phyloP scores from a whole-genome alignment of 2,329 filamentous ascomycete species.

The Elsinoe arachidis region DNA sequence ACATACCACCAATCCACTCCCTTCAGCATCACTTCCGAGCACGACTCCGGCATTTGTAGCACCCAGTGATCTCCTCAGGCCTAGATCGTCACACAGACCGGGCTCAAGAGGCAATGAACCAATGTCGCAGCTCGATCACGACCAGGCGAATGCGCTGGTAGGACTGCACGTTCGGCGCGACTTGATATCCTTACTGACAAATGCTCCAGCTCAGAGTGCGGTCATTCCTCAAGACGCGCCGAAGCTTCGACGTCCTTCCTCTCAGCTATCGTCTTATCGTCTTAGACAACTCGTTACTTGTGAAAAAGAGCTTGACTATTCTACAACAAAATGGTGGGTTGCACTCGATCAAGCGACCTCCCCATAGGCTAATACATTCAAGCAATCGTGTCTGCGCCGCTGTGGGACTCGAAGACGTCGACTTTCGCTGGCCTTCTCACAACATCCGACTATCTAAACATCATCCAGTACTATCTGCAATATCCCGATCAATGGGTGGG shows the following conservation, averaged over 20 bases:
- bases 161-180: slow-evolving; percentile 29
- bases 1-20: background rate
- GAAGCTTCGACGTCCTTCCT: slow-evolving; percentile 94
- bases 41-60: slow-evolving; percentile 27
- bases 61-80: slow-evolving; percentile 30
- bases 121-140: slow-evolving; percentile 59
- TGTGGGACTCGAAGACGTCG: slow-evolving; percentile 92
- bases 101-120: slow-evolving; percentile 22
- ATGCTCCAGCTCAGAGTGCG: slow-evolving; percentile 67
- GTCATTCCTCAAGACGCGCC: slow-evolving; percentile 91
- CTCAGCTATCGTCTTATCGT: slow-evolving; percentile 93
- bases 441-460: slow-evolving; percentile 95
- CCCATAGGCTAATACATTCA: slow-evolving; percentile 14
- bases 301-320: slow-evolving; percentile 95
- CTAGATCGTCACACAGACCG: slow-evolving; percentile 18
- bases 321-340: slow-evolving; percentile 81
- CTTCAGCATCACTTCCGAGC: background rate
- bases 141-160: slow-evolving; percentile 72
- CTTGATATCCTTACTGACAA: slow-evolving; percentile 6
- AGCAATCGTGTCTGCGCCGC: slow-evolving; percentile 95
- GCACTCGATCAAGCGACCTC: background rate
- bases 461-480: slow-evolving; percentile 98
- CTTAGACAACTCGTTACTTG: slow-evolving; percentile 87
- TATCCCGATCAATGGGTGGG: slow-evolving; percentile 74
- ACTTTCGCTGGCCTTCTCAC: slow-evolving; percentile 91